These are phyloP conservation scores for Krasilnikovozyma curviuscula DNA, from an alignment of 768 basidiomycete species.

Conservation along the genomic window DNA sequence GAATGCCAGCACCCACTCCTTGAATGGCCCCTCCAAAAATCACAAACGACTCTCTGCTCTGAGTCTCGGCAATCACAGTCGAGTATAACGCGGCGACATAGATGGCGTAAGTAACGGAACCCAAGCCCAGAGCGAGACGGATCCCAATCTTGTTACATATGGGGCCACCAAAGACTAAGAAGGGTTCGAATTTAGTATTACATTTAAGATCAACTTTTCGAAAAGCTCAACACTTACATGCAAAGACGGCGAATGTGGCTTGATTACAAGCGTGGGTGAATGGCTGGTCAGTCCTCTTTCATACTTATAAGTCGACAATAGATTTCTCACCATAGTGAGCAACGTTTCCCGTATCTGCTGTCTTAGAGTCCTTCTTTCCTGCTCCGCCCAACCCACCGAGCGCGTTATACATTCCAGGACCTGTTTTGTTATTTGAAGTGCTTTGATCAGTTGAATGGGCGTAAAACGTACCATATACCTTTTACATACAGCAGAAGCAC, in stretches of 20 bases:
- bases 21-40: constrained; percentile 13
- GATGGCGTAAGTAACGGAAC: constrained; percentile 10
- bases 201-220: too few relatives aligned
- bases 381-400: constrained; percentile 45
- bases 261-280: background rate
- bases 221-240: too few relatives aligned
- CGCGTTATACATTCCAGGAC: background rate
- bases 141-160: constrained; percentile 13
- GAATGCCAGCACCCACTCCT: constrained; percentile 9
- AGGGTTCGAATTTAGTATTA: too few relatives aligned
- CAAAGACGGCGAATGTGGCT: too few relatives aligned
- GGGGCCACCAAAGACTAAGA: constrained; percentile 4
- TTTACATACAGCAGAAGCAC: constrained; percentile 1
- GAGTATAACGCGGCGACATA: constrained; percentile 13
- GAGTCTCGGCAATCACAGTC: constrained; percentile 6
- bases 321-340: too few relatives aligned
- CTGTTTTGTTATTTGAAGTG: background rate
- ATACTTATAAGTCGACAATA: too few relatives aligned
- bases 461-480: background rate
- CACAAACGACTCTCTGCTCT: constrained; percentile 9
- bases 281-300: background rate
- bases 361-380: constrained; percentile 47
- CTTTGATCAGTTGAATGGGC: background rate
- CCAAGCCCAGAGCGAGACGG: constrained; percentile 7
- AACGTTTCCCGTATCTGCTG: constrained; percentile 31